A percentile compares a stretch with the other conserved stretches of the same genome.
Conservation (phyloP, 169 alveolate species). For the Cryptosporidium ryanae region DNA sequence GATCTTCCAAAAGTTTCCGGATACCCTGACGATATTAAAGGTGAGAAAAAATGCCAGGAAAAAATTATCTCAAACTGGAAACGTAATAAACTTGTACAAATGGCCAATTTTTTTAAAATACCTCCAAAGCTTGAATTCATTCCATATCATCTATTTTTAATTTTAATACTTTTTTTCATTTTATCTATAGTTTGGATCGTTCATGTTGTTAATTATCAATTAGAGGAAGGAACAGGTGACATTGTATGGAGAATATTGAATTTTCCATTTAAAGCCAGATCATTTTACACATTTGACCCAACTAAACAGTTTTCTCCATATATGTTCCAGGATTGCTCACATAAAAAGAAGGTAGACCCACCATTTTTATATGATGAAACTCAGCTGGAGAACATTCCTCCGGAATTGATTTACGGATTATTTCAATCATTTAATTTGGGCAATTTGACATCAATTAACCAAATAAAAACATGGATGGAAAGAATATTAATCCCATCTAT, state of each 20-base stretch:
- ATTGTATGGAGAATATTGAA: slow-evolving; percentile 57
- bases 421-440: slow-evolving; percentile 46
- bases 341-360: slow-evolving; percentile 11
- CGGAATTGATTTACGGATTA: slow-evolving; percentile 25
- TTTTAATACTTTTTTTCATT: slow-evolving; percentile 14
- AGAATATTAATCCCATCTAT: slow-evolving; percentile 56
- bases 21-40: not conserved
- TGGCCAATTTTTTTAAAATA: slow-evolving; percentile 12
- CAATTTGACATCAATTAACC: slow-evolving; percentile 55
- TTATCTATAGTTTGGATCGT: slow-evolving; percentile 40
- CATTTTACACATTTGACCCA: slow-evolving; percentile 44
- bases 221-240: slow-evolving; percentile 14
- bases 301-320: slow-evolving; percentile 47
- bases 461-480: slow-evolving; percentile 42
- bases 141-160: slow-evolving; percentile 48
- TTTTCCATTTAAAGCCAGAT: slow-evolving; percentile 63
- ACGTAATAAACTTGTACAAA: slow-evolving; percentile 2
- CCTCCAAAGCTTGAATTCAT: slow-evolving; percentile 74
- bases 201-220: not conserved
- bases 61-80: not conserved
- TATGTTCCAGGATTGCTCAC: slow-evolving; percentile 44
- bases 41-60: not conserved
- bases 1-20: not conserved
- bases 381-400: slow-evolving; percentile 38
- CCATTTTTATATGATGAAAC: slow-evolving; percentile 18